Evolutionary conservation across 805 yeast species (phyloP).

Genomic region (Hanseniaspora taiwanica): DNA sequence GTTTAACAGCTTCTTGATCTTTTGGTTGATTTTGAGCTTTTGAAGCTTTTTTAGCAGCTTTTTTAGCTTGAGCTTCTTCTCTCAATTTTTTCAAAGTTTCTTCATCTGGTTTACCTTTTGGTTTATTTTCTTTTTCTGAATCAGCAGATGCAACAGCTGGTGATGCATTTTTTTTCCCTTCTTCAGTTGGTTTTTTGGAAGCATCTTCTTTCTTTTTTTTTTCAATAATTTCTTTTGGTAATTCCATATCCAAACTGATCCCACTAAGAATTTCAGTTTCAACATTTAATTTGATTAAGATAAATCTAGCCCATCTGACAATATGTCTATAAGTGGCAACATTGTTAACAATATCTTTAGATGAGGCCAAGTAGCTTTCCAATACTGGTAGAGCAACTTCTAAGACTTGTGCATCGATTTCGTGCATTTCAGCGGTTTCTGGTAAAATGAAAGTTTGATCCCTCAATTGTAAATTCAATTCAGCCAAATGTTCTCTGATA

Average conservation of each 20-base stretch:
- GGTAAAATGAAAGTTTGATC: slow-evolving; percentile 49
- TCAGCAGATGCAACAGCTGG: slow-evolving; percentile 10
- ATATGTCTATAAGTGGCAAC: slow-evolving; percentile 65
- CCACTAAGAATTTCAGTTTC: slow-evolving; percentile 40
- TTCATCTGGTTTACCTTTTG: slow-evolving; percentile 33
- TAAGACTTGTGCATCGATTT: slow-evolving; percentile 61
- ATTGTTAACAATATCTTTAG: slow-evolving; percentile 31
- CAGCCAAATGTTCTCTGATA: slow-evolving; percentile 38
- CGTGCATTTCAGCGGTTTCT: slow-evolving; percentile 32
- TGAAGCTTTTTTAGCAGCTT: slow-evolving; percentile 44
- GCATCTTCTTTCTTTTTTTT: slow-evolving; percentile 39
- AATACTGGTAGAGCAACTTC: slow-evolving; percentile 51
- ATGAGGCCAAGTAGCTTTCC: slow-evolving; percentile 37
- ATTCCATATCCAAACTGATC: slow-evolving; percentile 45
- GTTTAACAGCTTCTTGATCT: slow-evolving; percentile 37
- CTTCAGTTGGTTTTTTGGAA: slow-evolving; percentile 10
- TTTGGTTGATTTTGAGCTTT: slow-evolving; percentile 35
- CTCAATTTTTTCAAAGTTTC: slow-evolving; percentile 32
- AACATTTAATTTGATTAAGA: slow-evolving; percentile 54
- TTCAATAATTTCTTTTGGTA: slow-evolving; percentile 64
- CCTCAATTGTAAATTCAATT: slow-evolving; percentile 59
- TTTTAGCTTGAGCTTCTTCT: slow-evolving; percentile 47
- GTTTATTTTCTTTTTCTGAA: slow-evolving; percentile 13
- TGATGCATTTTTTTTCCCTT: slow-evolving; percentile 10
- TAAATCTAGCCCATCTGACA: slow-evolving; percentile 81